Base-by-base conservation (phyloP, 2,329 filamentous ascomycete genomes). In the Boeremia lycopersici region DNA sequence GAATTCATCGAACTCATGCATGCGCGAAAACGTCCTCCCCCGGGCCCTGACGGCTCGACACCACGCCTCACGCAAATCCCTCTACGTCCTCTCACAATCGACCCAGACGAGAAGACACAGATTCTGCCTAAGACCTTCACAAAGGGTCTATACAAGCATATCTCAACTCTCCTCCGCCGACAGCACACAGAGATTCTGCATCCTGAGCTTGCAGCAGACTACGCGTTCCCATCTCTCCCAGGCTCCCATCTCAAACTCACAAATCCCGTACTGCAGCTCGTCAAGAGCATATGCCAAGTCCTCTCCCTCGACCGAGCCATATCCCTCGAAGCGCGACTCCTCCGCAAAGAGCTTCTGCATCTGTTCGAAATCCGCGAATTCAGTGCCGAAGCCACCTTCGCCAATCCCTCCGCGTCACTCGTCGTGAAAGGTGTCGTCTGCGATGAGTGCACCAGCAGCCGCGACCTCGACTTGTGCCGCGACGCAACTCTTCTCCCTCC, bases 1-100 rank as follows among this genome's bases (percentile, higher is more conserved):
- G 91, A 96, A 71, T 99, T 97, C 74, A 90, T 99, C 62, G 87
- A 96, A 62, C 82, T 97, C 49, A 97, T 99, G 93, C 93, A 97
- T 69, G 78, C 81, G 11, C 82, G 93, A 58, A 99, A 98, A 76
- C 85, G 87, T 6, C 52, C 52, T 10, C 66, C 73, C 15, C 75
- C 76, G 1, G 79, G 79, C 25, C 79, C 79, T n/a, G 74, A 39
- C 82, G 83, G 41, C 74, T 81, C 66, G 3, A 81, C 78, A 2
- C 80, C 81, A 13, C 78, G 85, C 42, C 71, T 79, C 12, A 88
- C 86, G 5, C 89, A 89, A 61, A 79, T 88, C 8, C 82, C 84
- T 0, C 79, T 84, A 28, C 78, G 84, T 49, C 77, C 77, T 13
- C 75, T 84, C 11, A 82, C 83, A 28, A 78, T 81, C 49, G 78